phyloP scores from a whole-genome alignment of 2,329 filamentous ascomycete genomes.

The Ceratocystiopsis minuta region DNA sequence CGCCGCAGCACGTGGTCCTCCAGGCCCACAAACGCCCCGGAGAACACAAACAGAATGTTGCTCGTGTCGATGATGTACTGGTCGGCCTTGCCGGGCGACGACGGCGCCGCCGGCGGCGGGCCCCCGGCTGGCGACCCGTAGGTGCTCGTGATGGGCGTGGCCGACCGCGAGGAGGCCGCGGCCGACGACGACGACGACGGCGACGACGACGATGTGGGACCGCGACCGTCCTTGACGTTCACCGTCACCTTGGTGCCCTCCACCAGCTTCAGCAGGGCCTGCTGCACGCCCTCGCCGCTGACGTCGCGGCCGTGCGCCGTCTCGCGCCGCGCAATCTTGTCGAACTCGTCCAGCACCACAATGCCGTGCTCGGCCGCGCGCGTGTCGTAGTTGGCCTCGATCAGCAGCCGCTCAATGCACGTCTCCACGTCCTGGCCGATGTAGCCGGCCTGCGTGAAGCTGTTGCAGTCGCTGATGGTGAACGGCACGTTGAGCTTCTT shows the following conservation, averaged over 20 bases:
- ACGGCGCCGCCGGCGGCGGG: conserved; percentile 25
- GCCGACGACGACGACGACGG: conserved; percentile 18
- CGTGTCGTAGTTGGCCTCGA: conserved; percentile 79
- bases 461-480: conserved; percentile 87
- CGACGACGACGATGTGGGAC: conserved; percentile 28
- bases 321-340: conserved; percentile 86
- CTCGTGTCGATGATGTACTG: conserved; percentile 72
- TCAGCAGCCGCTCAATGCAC: conserved; percentile 76
- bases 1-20: conserved; percentile 76
- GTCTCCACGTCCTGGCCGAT: conserved; percentile 97
- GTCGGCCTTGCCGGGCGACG: conserved; percentile 33
- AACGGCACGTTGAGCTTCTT: conserved; percentile 90
- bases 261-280: conserved; percentile 86
- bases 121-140: conserved; percentile 26
- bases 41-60: conserved; percentile 94
- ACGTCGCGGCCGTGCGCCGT: conserved; percentile 84
- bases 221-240: conserved; percentile 66
- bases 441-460: conserved; percentile 90
- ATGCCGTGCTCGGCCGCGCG: conserved; percentile 77
- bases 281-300: conserved; percentile 88
- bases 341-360: conserved; percentile 89
- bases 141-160: conserved; percentile 33
- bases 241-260: conserved; percentile 89
- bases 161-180: conserved; percentile 20
- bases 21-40: conserved; percentile 82